Evolutionary conservation across 1,284 basidiomycete genomes (phyloP), one percentile per base, ranked within the genome.

Genomic region (Xerocomus amazonicus): DNA sequence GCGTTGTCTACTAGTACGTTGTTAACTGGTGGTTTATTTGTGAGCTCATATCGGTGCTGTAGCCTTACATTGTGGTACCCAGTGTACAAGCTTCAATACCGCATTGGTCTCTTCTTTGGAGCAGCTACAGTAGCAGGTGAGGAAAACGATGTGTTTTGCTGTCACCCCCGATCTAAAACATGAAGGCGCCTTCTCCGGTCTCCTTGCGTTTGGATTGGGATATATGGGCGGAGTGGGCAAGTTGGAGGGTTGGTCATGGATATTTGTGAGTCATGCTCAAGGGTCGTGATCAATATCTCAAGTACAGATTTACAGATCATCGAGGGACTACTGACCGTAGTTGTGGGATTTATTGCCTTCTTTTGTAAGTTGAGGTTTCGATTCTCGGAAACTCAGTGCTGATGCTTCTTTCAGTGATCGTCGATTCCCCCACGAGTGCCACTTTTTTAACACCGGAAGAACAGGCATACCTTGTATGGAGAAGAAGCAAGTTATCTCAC

Each of bases 1-100:
- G 84, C 16, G 81, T 84, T 6, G 76, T 78, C 0, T 87, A 83
- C 62, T 86, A 84, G 81, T 80, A 45, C 31, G 73, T 59, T 23
- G 17, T 33, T 14, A 23, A 16, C 23, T 31, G 76, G 73, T 69
- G 71, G 38, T 3, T 40, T 1, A 9, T 42, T 19, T 10, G 6
- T 12, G 19, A n/a, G 13, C 45, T 60, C 17, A 63, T 17, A 1
- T 35, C 19, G 10, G 12, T 3, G 3, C 4, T 9, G 8, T 27
- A 66, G 62, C 36, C 51, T 66, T 17, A 67, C 69, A 1, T 39
- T 68, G 9, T 70, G 66, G 68, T 71, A 73, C 52, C 66, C 70
- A 8, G 62, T 69, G 13, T 57, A 70, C 41, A 62, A 58, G 55
- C 56, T 69, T 43, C 67, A 72, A 44, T 67, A 67, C 27, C 69